Evolutionary conservation across 495 filamentous ascomycete species (phyloP).

Genomic region (Tuber aestivum): DNA sequence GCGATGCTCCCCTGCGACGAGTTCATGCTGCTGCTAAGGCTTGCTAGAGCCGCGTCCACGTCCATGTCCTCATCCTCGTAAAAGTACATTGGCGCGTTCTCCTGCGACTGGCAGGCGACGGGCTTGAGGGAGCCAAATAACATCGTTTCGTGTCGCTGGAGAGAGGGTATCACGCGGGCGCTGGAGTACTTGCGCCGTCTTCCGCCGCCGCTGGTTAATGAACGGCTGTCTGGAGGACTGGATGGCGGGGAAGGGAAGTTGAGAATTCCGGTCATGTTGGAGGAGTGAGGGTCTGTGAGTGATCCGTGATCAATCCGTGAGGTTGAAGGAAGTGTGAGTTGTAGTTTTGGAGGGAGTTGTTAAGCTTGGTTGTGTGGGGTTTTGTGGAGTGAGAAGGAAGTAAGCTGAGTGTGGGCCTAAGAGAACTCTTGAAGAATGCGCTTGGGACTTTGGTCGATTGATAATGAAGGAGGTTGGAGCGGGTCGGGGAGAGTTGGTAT

Average conservation of each 20-base stretch:
- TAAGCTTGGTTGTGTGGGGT: background rate
- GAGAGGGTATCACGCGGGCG: constrained; percentile 23
- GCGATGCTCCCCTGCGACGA: background rate
- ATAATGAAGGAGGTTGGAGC: background rate
- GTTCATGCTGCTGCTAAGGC: background rate
- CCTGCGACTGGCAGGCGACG: constrained; percentile 32
- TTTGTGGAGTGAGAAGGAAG: background rate
- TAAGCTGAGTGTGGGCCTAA: background rate
- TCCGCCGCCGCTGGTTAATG: constrained; percentile 8
- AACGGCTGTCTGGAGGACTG: too few species aligned
- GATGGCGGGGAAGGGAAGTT: constrained; percentile 24
- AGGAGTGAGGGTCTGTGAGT: background rate
- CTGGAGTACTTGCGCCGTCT: constrained; percentile 22
- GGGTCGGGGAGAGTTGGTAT: background rate
- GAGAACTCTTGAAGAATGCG: background rate
- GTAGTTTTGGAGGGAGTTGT: background rate
- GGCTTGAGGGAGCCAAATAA: constrained; percentile 30
- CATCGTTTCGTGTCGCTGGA: constrained; percentile 36
- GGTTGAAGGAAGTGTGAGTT: background rate
- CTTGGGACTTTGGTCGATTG: background rate
- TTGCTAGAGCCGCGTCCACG: background rate
- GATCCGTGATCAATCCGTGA: background rate
- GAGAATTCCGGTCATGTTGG: constrained; percentile 13
- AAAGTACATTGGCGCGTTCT: constrained; percentile 13
- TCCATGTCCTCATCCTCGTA: background rate